Base-by-base conservation (phyloP, 129 eudicot species). In the Apium graveolens region DNA sequence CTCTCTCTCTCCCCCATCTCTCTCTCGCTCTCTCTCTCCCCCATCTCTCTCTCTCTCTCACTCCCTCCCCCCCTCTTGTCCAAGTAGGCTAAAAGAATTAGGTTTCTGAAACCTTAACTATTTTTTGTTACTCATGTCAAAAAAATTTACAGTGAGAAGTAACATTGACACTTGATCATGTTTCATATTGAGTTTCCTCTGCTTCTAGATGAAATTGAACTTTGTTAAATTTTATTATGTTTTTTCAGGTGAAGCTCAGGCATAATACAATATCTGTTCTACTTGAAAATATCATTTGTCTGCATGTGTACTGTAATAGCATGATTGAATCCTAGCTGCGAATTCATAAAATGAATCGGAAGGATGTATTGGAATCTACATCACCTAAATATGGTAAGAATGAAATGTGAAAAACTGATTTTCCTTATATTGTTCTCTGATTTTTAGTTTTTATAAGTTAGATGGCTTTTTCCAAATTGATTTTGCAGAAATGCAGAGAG, bases 401-500 rank as follows among this genome's bases (percentile, higher is more conserved):
- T 27, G 77, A 43, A 43, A 5, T 44, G 60, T 44, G 53, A 73
- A n/a, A 26, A 1, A n/a, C 29, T 72, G 12, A 24, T 9, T 12
- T 41, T 27, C 5, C 31, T 71, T 16, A 1, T 29, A 18, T 32
- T 10, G 5, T 14, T 69, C 4, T 18, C 4, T 16, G n/a, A 14
- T 12, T 69, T 69, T 32, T 1, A 26, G 72, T 65, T 14, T 68
- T 31, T 66, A 66, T 5, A 0, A 29, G 72, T 66, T 11, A 66
- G 3, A 66, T 66, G 21, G 11, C 18, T 66, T 66, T 31, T 66
- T 31, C 72, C 11, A 0, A 32, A 13, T n/a, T 37, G 74, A 16
- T 55, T 68, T 44, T 74, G 63, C 88, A 95, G 99, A 89, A 73
- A 89, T 82, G 86, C 86, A 76, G 78, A 83, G 96, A 3, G 85